Percentiles rank a stretch among this genome's conserved stretches.
Evolutionary conservation across 2,329 filamentous ascomycete genomes (phyloP).

Genomic region (Phaeosphaeriaceae sp.): DNA sequence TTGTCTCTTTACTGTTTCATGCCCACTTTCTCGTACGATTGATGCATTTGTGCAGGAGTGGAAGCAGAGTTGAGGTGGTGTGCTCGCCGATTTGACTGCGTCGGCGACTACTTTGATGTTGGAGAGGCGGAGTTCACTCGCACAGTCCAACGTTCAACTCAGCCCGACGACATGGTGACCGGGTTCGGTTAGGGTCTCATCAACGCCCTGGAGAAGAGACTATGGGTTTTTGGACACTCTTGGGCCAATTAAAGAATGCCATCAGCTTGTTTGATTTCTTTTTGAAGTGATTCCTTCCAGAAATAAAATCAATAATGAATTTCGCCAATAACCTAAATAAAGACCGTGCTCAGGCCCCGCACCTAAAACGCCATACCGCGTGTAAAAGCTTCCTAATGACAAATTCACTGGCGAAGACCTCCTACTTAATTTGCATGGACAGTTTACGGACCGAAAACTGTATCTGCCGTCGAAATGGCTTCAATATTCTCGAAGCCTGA

Average conservation of each 20-base stretch:
- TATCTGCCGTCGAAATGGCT: not conserved
- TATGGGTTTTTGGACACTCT: not conserved
- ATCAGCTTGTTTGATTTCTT: not conserved
- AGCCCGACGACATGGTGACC: not conserved
- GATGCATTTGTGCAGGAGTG: not conserved
- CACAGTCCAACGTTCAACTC: not conserved
- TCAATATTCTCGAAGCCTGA: not conserved
- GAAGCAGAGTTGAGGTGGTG: not conserved
- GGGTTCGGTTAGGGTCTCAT: not conserved
- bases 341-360: not conserved
- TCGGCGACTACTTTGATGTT: not conserved
- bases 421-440: not conserved
- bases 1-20: too few relatives aligned
- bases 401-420: not conserved
- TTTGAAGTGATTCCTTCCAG: not conserved
- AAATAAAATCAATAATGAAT: not conserved
- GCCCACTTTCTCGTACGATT: not conserved
- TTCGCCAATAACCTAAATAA: not conserved
- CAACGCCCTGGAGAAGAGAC: not conserved
- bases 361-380: not conserved
- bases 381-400: not conserved
- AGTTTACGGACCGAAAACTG: not conserved
- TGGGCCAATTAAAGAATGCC: not conserved
- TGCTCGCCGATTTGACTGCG: not conserved
- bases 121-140: not conserved